Evolutionary conservation across 1,139 yeast genomes (phyloP), one percentile per base, ranked within the genome.

Genomic region (Hansenula anomala): DNA sequence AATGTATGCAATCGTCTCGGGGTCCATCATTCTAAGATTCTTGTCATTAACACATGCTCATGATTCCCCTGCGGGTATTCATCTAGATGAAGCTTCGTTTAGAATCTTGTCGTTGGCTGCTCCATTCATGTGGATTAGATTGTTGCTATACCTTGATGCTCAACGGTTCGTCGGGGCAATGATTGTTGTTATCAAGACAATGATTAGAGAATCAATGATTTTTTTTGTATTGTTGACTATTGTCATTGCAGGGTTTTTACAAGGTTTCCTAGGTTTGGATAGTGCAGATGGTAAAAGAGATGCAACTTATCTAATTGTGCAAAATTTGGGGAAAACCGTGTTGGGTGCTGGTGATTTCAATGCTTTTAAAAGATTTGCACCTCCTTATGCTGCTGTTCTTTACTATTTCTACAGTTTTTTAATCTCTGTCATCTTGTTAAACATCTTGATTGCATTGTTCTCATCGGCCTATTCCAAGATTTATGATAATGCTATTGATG

Each of bases 261-360:
- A 88, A 56, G 96, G 95, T 0, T 86, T 88, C 60, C 63, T 88
- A 36, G 96, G 96, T 3, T 67, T 88, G 40, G 96, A 88, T 61
- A 83, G 87, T 25, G 83, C 94, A 8, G 96, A 88, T 59, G 96
- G 96, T 46, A 76, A 75, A 43, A 69, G 81, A 45, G 95, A 87
- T 49, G 83, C 86, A 28, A 83, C 95, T 1, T 63, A 66, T 30
- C 69, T 76, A 34, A 80, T 87, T 34, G 61, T 87, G 36, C 65
- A 78, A 16, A 80, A 83, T 24, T 71, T 88, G 63, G 68, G 83
- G 30, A 76, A 82, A 44, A 82, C 94, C 0, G 75, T 86, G 7
- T 68, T 87, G 48, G 87, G 89, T 11, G 80, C 76, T 6, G 85
- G 92, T 2, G 78, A 82, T 41, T 85, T 86, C 54, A 77, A 70